A percentile compares a stretch with the other conserved stretches of the same genome.
phyloP scores from a whole-genome alignment of 2,329 filamentous ascomycete species.

The Fusarium sacchari region DNA sequence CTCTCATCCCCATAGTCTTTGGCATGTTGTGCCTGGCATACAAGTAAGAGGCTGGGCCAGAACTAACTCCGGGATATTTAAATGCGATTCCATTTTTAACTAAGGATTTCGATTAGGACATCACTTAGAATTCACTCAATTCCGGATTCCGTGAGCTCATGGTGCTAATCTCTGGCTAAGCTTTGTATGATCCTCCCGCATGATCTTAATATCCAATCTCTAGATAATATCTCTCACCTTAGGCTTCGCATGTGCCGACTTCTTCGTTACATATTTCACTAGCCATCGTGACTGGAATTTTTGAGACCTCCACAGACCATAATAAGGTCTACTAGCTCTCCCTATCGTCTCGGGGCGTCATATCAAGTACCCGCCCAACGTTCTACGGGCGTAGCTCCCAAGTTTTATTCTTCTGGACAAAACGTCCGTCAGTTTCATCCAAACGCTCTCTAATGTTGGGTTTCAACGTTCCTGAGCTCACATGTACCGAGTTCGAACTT shows the following conservation, averaged over 20 bases:
- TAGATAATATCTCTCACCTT: not conserved
- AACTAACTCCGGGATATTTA: not conserved
- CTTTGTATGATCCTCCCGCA: no score
- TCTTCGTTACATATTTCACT: not conserved
- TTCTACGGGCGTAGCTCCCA: not conserved
- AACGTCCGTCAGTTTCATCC: constrained; percentile 8
- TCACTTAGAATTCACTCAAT: not conserved
- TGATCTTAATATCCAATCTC: not conserved
- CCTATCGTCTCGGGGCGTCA: not conserved
- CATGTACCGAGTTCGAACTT: not conserved
- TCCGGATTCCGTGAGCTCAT: not conserved
- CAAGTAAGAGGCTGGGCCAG: not conserved
- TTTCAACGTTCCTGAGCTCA: not conserved
- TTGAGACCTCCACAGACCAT: not conserved
- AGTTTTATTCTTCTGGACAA: constrained; percentile 1
- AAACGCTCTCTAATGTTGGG: not conserved
- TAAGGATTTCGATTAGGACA: no score
- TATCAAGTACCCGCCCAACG: not conserved
- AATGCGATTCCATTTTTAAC: not conserved
- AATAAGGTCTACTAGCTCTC: not conserved
- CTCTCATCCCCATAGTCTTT: not conserved
- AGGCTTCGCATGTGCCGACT: not conserved
- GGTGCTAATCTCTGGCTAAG: not conserved
- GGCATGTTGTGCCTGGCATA: constrained; percentile 11
- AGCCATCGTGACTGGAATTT: constrained; percentile 11